Base-by-base conservation (phyloP, 768 basidiomycete genomes). In the Tylopilus sp. region DNA sequence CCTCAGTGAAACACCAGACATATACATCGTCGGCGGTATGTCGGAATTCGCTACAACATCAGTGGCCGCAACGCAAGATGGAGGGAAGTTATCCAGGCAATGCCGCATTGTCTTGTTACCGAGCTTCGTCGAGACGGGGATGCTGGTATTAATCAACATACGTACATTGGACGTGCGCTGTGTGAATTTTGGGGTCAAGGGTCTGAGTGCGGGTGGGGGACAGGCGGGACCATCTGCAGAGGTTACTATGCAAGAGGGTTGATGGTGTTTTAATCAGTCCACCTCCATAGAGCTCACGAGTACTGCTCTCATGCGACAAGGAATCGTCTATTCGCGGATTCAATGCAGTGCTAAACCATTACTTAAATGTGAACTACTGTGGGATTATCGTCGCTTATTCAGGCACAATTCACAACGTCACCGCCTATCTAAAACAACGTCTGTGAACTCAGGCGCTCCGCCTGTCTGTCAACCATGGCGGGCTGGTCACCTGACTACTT, bases 21-120 rank as follows among this genome's bases (percentile, higher is more conserved):
- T 98, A 26, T 98, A 98, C 68, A 76, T 95, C 59, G 77, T 95
- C n/a, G 97, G 97, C 30, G 91, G 91, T 55, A 95, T 98, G 72
- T 84, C 87, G 28, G 74, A 74, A 54, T 98, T 98, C 62, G 81
- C 77, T 50, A 96, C 94, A 4, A 78, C 80, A 47, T 54, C 95
- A 34, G 80, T 91, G 6, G 70, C 71, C 54, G 55, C 63, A 29
- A 67, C 78, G 64, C 58, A 68, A 41, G 66, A 58, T 50, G 48
- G 62, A 59, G 60, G 21, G 28, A 58, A 72, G 64, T 52, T 8
- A 25, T 47, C 61, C 26, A 74, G 71, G 57, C 72, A 65, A 59
- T 88, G 86, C 72, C 76, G 94, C 48, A 74, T 97, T 34, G 78
- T 98, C 24, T 75, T 96, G 54, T 72, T 97, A 24, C 96, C 96